phyloP scores from a whole-genome alignment of 129 eudicot genomes.

The Cynara cardunculus region DNA sequence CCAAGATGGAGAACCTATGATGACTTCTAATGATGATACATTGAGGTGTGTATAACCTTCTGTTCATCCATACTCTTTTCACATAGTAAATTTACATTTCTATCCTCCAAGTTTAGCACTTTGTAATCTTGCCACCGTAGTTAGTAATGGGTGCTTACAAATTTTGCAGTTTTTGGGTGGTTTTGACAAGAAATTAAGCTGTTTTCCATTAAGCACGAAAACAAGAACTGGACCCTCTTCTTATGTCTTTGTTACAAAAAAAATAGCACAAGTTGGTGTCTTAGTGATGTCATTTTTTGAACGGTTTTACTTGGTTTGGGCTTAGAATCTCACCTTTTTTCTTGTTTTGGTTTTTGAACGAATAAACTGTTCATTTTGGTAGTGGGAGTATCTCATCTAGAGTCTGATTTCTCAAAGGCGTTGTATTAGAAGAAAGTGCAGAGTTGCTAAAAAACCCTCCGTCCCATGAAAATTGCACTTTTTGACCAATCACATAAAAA shows the following conservation, averaged over 20 bases:
- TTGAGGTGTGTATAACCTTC: conserved; percentile 31
- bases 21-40: conserved; percentile 27
- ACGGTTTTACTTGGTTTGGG: background rate
- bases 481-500: no score
- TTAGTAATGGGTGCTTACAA: background rate
- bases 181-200: background rate
- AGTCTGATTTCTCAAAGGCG: no score
- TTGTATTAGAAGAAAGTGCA: no score
- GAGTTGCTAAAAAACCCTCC: no score
- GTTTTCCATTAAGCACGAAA: background rate
- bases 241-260: no score
- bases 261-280: background rate
- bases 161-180: background rate
- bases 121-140: background rate
- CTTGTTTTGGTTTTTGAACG: background rate
- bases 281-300: background rate
- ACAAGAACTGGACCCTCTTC: background rate
- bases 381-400: no score
- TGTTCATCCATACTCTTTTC: background rate
- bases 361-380: background rate
- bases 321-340: background rate
- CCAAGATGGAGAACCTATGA: conserved; percentile 30
- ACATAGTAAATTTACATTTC: background rate
- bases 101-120: background rate
- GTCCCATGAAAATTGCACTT: no score